These are phyloP conservation scores for Leishmania arabica DNA, from an alignment of 208 protist species.

Conservation along the genomic window DNA sequence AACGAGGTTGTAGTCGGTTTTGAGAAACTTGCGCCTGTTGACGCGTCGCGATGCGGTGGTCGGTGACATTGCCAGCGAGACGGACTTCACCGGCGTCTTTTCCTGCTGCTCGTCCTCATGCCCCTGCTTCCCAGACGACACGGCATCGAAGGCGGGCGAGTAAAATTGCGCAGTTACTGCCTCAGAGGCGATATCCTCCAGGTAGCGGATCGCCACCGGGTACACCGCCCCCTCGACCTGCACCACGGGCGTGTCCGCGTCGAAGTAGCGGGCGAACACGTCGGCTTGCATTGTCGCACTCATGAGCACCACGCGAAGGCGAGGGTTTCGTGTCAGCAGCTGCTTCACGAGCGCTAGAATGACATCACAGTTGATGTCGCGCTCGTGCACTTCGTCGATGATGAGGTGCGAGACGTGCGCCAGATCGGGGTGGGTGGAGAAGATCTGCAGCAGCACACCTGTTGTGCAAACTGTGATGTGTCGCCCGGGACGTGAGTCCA, in stretches of 20 bases:
- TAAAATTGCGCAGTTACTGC: constrained; percentile 27
- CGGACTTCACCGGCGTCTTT: neutral
- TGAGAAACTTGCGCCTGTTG: constrained; percentile 28
- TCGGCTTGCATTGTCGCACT: constrained; percentile 98
- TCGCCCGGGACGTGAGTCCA: constrained; percentile 94
- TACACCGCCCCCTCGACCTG: constrained; percentile 74
- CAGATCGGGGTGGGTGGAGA: constrained; percentile 88
- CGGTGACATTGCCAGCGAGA: neutral
- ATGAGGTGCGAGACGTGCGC: constrained; percentile 95
- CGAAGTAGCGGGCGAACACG: constrained; percentile 98
- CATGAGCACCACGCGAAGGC: constrained; percentile 98
- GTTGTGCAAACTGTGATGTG: constrained; percentile 98
- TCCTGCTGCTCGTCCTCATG: neutral
- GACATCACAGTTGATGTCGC: constrained; percentile 98
- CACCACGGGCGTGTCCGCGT: constrained; percentile 53
- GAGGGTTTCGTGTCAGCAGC: constrained; percentile 48
- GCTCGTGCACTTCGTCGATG: constrained; percentile 99
- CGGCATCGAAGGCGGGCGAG: constrained; percentile 58
- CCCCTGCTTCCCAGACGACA: neutral
- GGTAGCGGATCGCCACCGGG: constrained; percentile 67
- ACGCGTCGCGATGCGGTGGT: constrained; percentile 1
- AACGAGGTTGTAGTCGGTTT: constrained; percentile 83
- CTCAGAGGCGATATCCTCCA: constrained; percentile 61
- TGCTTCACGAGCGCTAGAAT: constrained; percentile 97
- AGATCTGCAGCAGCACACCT: constrained; percentile 98